Base-by-base conservation (phyloP, 257 asterid genomes). In the Nicotiana tomentosiformis region DNA sequence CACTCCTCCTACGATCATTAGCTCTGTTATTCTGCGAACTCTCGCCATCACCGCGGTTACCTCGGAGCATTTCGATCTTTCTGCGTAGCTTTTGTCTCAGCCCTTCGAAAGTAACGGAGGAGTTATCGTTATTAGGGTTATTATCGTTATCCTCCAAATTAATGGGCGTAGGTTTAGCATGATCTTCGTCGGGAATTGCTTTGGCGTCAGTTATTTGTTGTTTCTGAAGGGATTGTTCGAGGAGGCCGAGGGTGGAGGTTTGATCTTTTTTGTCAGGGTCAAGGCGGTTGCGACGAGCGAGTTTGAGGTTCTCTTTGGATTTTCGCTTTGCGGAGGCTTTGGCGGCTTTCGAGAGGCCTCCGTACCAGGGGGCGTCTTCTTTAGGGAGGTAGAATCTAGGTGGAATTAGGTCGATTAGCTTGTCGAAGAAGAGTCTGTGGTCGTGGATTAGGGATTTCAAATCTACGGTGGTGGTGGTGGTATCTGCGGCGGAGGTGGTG, bases 221-320 rank as follows among this genome's bases (percentile, higher is more conserved):
- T 1, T 39, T 4, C 29, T 81, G 70, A 16, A 56, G 74, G 43
- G 89, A 88, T 49, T 87, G 94, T 74, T 92, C 86, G 56, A 87
- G 92, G 37, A 83, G 88, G 82, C 83, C 89, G 26, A 89, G 85
- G 62, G 89, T 90, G 72, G 94, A 80, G 77, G 94, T 86, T 3
- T 91, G 84, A 11, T 92, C 81, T 39, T 92, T 89, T 72, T 83
- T 85, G 10, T 91, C 97, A 7, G 97, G 98, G 86, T 95, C 97
- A 84, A 91, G 97, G 79, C 98, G 97, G 20, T 92, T 57, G 77
- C 98, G 94, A 77, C 96, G 95, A 20, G 97, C 91, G 67, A 88
- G 85, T 87, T 92, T 94, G 29, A 91, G 84, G 57, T 96, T 91
- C 67, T 87, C 81, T n/a, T 76, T 89, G 5, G 98, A 81, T 72